These are phyloP conservation scores for Lodderomyces elongisporus DNA, from an alignment of 1,139 yeast species.

Conservation along the genomic window DNA sequence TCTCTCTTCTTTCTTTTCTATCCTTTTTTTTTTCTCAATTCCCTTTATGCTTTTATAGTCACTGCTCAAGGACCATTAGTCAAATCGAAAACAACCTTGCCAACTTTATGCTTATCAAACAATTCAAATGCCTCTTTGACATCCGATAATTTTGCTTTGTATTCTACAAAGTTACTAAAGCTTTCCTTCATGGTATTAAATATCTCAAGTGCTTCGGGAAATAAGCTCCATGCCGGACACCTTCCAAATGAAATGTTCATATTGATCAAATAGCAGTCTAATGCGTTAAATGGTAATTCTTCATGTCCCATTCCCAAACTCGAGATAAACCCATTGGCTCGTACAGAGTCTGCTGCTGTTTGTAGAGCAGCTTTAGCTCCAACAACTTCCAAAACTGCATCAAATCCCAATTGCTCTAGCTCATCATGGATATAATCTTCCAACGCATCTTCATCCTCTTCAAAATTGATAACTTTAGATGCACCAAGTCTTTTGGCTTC, in stretches of 20 bases:
- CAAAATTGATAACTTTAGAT: constrained; percentile 36
- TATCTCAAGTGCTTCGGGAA: constrained; percentile 47
- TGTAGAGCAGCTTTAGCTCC: constrained; percentile 49
- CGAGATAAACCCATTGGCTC: constrained; percentile 56
- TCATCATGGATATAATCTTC: constrained; percentile 21
- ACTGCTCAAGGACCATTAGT: constrained; percentile 3
- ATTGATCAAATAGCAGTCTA: constrained; percentile 56
- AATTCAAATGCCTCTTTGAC: constrained; percentile 44
- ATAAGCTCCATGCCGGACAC: constrained; percentile 58
- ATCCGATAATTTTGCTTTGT: constrained; percentile 37
- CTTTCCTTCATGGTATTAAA: constrained; percentile 42
- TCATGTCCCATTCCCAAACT: constrained; percentile 63
- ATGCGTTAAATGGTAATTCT: constrained; percentile 51
- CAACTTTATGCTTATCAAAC: constrained; percentile 51
- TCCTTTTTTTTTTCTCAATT: no score
- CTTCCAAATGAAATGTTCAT: constrained; percentile 58
- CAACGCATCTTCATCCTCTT: constrained; percentile 26
- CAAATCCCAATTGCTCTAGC: constrained; percentile 43
- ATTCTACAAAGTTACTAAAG: constrained; percentile 47
- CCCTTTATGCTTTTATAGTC: no score
- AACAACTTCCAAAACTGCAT: constrained; percentile 56
- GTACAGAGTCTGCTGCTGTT: constrained; percentile 49
- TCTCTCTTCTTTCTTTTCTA: no score
- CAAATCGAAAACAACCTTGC: constrained; percentile 48
- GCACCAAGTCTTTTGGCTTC: constrained; percentile 47